phyloP scores from a whole-genome alignment of 1,284 basidiomycete genomes.

The Cutaneotrichosporon cutaneum region DNA sequence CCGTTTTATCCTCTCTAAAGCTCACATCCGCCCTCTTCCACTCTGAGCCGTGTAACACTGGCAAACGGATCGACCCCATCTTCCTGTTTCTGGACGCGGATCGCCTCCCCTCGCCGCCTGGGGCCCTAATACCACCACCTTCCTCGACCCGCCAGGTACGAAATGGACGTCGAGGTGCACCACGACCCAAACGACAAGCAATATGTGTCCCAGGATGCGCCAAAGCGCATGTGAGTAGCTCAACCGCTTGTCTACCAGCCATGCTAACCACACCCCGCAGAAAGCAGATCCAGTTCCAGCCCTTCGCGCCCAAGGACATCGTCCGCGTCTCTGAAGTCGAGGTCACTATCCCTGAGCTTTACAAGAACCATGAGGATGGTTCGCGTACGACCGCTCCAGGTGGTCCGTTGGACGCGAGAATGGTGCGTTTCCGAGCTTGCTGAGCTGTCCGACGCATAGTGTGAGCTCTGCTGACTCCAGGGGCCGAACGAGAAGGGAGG shows the following conservation, averaged over 20 bases:
- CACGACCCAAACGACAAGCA: slow-evolving; percentile 62
- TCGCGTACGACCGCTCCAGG: slow-evolving; percentile 72
- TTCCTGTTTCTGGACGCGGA: not conserved
- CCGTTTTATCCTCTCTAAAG: not conserved
- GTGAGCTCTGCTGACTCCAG: slow-evolving; percentile 53
- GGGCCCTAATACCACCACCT: not conserved
- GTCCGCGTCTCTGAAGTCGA: slow-evolving; percentile 93
- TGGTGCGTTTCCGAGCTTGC: slow-evolving; percentile 58
- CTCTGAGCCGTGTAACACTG: not conserved
- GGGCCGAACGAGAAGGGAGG: slow-evolving; percentile 93
- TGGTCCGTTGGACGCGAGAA: slow-evolving; percentile 83
- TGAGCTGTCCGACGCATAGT: not conserved
- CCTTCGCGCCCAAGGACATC: slow-evolving; percentile 86
- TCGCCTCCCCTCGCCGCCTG: not conserved
- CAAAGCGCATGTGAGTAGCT: slow-evolving; percentile 79
- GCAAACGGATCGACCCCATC: not conserved
- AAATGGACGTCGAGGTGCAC: slow-evolving; percentile 26
- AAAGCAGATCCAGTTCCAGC: slow-evolving; percentile 90
- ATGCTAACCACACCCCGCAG: slow-evolving; percentile 55
- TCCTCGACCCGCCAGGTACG: not conserved
- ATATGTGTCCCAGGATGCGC: slow-evolving; percentile 78
- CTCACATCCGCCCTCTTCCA: not conserved
- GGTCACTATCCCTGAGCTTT: slow-evolving; percentile 85
- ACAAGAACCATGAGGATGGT: slow-evolving; percentile 60
- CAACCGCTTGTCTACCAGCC: not conserved